Evolutionary conservation across 164 flowering plant species (phyloP).

Genomic region (Amborella trichopoda): DNA sequence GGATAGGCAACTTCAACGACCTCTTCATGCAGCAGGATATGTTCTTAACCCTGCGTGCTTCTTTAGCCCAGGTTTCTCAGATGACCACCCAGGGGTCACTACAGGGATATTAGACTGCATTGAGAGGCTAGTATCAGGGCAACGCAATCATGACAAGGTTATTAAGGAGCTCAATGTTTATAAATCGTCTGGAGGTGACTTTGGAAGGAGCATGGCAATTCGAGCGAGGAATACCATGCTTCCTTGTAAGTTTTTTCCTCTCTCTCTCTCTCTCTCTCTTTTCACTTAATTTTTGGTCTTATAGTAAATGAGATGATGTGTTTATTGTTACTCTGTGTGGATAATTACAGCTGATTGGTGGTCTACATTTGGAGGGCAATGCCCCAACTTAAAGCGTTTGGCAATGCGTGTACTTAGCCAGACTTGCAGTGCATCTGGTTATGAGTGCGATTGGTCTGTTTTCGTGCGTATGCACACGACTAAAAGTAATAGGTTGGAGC

Average conservation of each 20-base stretch:
- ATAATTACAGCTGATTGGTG: constrained; percentile 77
- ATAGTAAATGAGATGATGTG: not conserved
- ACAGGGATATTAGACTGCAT: too few relatives aligned
- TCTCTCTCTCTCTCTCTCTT: not conserved
- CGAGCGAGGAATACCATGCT: constrained; percentile 68
- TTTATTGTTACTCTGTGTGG: too few relatives aligned
- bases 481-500: constrained; percentile 14
- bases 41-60: too few relatives aligned
- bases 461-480: not conserved
- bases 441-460: not conserved
- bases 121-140: too few relatives aligned
- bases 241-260: constrained; percentile 36
- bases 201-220: constrained; percentile 80
- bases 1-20: constrained; percentile 52
- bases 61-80: too few relatives aligned
- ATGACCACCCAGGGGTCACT: too few relatives aligned
- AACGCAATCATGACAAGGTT: too few relatives aligned
- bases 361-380: constrained; percentile 83
- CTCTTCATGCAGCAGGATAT: constrained; percentile 25
- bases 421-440: not conserved
- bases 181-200: constrained; percentile 38
- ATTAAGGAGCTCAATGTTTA: too few relatives aligned
- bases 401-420: not conserved
- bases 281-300: not conserved
- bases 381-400: constrained; percentile 42